phyloP scores from a whole-genome alignment of 257 asterid genomes.

The Plantago ovata region DNA sequence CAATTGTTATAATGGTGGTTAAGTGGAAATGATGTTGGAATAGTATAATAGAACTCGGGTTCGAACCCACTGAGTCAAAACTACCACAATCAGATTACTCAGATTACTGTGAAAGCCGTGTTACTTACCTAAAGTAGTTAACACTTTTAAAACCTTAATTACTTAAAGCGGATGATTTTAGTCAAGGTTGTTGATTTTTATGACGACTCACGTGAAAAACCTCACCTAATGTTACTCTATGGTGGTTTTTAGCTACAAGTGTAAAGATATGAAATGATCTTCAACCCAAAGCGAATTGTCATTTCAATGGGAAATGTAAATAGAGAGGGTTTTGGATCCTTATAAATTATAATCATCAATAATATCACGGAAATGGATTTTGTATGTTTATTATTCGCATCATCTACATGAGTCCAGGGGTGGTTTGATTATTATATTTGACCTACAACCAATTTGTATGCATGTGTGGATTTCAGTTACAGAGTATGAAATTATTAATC shows the following conservation, averaged over 20 bases:
- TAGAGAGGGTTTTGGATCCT: background rate
- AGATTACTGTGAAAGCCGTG: background rate
- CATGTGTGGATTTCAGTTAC: too few relatives aligned
- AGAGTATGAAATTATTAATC: too few relatives aligned
- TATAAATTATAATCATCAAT: background rate
- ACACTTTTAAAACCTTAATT: slow-evolving; percentile 3
- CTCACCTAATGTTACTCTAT: slow-evolving; percentile 4
- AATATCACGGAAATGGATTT: background rate
- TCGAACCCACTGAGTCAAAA: too few relatives aligned
- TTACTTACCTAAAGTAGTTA: too few relatives aligned
- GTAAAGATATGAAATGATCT: background rate
- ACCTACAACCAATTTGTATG: too few relatives aligned
- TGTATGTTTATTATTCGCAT: background rate
- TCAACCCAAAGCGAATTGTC: background rate
- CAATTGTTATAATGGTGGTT: too few relatives aligned
- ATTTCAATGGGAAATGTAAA: background rate
- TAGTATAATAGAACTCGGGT: too few relatives aligned
- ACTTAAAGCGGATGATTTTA: background rate
- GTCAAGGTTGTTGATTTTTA: slow-evolving; percentile 18
- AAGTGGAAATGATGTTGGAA: too few relatives aligned
- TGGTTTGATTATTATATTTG: too few relatives aligned
- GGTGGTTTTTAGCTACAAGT: background rate
- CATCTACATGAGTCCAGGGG: too few relatives aligned
- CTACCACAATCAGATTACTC: too few relatives aligned
- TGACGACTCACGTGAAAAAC: slow-evolving; percentile 10